A percentile compares a stretch with the other conserved stretches of the same genome.
phyloP scores from a whole-genome alignment of 1,139 yeast genomes.

The Blastobotrys apis region DNA sequence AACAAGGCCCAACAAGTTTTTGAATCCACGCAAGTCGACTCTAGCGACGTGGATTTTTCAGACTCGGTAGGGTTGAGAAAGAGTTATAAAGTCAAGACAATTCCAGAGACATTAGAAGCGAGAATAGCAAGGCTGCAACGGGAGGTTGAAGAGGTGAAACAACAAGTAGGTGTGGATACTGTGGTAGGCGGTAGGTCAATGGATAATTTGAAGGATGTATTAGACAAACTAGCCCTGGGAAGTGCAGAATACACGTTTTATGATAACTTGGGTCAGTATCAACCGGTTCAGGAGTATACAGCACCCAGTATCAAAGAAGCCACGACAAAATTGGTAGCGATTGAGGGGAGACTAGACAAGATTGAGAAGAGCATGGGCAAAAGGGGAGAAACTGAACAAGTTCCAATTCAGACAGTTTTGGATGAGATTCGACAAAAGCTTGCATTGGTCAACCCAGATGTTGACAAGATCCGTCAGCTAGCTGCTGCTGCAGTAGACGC shows the following conservation, averaged over 20 bases:
- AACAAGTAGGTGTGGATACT: too few relatives aligned
- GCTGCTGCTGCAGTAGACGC: slow-evolving; percentile 14
- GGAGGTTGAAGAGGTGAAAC: slow-evolving; percentile 43
- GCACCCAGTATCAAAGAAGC: neutral
- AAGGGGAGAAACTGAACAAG: neutral
- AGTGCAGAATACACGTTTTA: slow-evolving; percentile 2
- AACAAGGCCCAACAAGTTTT: slow-evolving; percentile 13
- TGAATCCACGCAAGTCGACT: slow-evolving; percentile 20
- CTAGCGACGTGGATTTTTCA: slow-evolving; percentile 15
- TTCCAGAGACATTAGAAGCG: slow-evolving; percentile 34
- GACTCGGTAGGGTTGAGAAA: slow-evolving; percentile 3
- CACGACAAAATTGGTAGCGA: slow-evolving; percentile 2
- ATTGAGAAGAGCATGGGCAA: slow-evolving; percentile 18
- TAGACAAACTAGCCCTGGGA: slow-evolving; percentile 9
- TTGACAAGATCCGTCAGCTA: slow-evolving; percentile 17
- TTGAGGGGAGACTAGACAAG: slow-evolving; percentile 20
- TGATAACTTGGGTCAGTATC: neutral
- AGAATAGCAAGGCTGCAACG: slow-evolving; percentile 43
- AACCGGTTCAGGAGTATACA: neutral
- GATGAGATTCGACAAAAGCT: slow-evolving; percentile 18
- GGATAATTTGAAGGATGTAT: slow-evolving; percentile 11
- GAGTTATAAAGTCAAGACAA: slow-evolving; percentile 8
- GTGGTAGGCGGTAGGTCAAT: neutral
- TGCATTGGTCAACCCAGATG: slow-evolving; percentile 17
- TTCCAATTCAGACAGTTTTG: slow-evolving; percentile 15